These are phyloP conservation scores for Candida nemodendra DNA, from an alignment of 805 yeast genomes.

Conservation along the genomic window DNA sequence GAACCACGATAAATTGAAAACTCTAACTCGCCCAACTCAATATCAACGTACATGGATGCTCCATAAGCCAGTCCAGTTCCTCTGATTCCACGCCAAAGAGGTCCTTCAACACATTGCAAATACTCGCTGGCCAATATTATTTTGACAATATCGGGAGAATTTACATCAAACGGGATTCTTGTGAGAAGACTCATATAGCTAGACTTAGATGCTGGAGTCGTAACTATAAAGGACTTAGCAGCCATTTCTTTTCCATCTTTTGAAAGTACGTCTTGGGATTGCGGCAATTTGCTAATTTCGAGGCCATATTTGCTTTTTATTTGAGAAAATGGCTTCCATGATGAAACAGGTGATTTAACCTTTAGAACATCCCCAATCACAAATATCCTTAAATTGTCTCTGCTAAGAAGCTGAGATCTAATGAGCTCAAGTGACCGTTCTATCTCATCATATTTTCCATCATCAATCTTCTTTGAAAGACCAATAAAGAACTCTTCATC, in stretches of 20 bases:
- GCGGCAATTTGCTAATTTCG: constrained; percentile 41
- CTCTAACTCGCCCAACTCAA: constrained; percentile 66
- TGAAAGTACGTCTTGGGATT: constrained; percentile 53
- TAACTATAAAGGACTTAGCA: constrained; percentile 56
- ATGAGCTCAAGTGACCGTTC: constrained; percentile 50
- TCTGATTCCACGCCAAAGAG: constrained; percentile 93
- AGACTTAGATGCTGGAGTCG: constrained; percentile 84
- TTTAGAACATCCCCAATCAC: constrained; percentile 66
- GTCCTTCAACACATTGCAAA: constrained; percentile 89
- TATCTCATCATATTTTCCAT: constrained; percentile 51
- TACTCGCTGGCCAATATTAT: constrained; percentile 72
- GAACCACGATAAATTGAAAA: constrained; percentile 80
- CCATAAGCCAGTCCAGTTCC: constrained; percentile 96
- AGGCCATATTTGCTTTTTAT: constrained; percentile 1
- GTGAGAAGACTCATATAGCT: constrained; percentile 64
- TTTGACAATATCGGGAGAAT: constrained; percentile 62
- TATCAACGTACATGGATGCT: constrained; percentile 55
- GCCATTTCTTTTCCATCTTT: constrained; percentile 52
- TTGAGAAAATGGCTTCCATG: constrained; percentile 48
- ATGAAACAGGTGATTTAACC: constrained; percentile 52
- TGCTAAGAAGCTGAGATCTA: constrained; percentile 49
- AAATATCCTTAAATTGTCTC: constrained; percentile 62
- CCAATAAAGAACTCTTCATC: constrained; percentile 58
- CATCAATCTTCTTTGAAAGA: constrained; percentile 47
- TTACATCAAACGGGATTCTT: constrained; percentile 53